Percentiles rank a stretch among this genome's conserved stretches.
Conservation (phyloP, 192 early-diverging fungal genomes). For the Backusella mclennaniae region DNA sequence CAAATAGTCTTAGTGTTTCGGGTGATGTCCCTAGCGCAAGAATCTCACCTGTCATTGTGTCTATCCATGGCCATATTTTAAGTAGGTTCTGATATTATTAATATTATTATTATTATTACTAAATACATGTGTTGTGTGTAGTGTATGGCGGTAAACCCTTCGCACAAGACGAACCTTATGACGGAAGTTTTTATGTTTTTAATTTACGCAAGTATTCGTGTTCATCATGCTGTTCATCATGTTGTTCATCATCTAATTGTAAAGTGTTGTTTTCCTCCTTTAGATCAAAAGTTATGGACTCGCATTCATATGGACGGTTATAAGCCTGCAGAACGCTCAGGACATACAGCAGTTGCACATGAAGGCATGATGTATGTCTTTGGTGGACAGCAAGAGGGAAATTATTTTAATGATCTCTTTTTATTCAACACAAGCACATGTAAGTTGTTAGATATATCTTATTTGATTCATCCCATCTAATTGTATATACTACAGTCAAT, state of each 20-base stretch:
- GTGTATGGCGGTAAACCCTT: conserved; percentile 42
- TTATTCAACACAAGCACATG: conserved; percentile 47
- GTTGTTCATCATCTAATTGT: neutral
- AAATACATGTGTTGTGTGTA: neutral
- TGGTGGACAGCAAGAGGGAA: conserved; percentile 43
- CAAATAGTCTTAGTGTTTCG: conserved; percentile 27
- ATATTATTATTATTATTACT: neutral
- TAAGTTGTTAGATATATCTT: conserved; percentile 23
- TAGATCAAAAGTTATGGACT: conserved; percentile 33
- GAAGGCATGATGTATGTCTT: conserved; percentile 50
- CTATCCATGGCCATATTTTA: conserved; percentile 44
- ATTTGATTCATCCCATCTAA: neutral
- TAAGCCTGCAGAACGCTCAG: conserved; percentile 42
- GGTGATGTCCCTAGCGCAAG: conserved; percentile 42
- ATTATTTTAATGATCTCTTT: conserved; percentile 48
- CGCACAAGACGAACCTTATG: conserved; percentile 26
- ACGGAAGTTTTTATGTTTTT: conserved; percentile 39
- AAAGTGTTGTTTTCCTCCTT: neutral
- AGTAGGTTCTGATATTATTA: conserved; percentile 25
- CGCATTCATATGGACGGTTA: conserved; percentile 39
- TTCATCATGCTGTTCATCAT: neutral
- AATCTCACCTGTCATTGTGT: conserved; percentile 42
- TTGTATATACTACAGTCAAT: neutral
- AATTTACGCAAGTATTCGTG: conserved; percentile 34
- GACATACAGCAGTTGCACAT: conserved; percentile 46